Evolutionary conservation across 2,329 filamentous ascomycete species (phyloP).

Genomic region (Fusarium metavorans): DNA sequence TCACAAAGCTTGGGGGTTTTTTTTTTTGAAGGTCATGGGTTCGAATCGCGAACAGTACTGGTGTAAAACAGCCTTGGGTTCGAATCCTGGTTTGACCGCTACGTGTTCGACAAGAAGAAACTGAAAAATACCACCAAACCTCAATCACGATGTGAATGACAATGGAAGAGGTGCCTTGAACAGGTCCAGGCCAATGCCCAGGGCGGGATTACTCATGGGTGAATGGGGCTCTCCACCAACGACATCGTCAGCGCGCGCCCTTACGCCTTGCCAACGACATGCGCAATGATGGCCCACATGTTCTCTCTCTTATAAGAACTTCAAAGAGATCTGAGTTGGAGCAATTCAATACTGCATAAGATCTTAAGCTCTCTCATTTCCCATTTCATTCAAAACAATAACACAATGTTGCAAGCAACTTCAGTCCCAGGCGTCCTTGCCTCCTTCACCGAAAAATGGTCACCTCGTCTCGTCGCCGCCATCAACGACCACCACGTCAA

Average conservation of each 20-base stretch:
- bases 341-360: background rate
- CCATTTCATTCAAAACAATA: background rate
- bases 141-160: background rate
- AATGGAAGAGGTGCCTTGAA: background rate
- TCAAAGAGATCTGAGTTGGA: background rate
- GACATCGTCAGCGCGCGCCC: background rate
- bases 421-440: conserved; percentile 44
- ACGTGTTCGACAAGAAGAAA: background rate
- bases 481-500: conserved; percentile 56
- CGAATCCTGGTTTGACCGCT: background rate
- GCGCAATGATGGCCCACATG: background rate
- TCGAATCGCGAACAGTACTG: background rate
- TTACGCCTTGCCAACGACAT: conserved; percentile 23
- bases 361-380: background rate
- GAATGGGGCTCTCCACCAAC: background rate
- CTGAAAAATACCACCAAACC: background rate
- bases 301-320: background rate
- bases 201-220: background rate
- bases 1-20: background rate
- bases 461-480: conserved; percentile 48
- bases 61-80: background rate
- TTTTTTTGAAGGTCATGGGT: background rate
- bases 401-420: conserved; percentile 30
- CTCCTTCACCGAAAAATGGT: conserved; percentile 47
- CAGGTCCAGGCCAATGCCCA: background rate